Conservation (phyloP, 2,329 filamentous ascomycete genomes). For the Hypocrella siamensis region DNA sequence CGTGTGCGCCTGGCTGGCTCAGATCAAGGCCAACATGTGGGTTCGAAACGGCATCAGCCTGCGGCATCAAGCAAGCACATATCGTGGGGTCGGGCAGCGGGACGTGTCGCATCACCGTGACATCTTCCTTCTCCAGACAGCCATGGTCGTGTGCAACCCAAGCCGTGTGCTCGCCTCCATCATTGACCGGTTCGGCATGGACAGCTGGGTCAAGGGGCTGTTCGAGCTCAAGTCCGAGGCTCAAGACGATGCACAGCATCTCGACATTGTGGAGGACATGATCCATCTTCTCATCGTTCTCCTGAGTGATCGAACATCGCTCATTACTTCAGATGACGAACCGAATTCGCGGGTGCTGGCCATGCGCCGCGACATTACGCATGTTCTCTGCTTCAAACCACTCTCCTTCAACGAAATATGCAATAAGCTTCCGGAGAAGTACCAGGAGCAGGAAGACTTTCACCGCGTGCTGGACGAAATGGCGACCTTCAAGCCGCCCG, state of each 20-base stretch:
- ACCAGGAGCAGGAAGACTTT: slow-evolving; percentile 80
- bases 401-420: slow-evolving; percentile 88
- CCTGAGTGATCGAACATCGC: slow-evolving; percentile 71
- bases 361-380: slow-evolving; percentile 78
- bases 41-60: slow-evolving; percentile 94
- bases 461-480: slow-evolving; percentile 72
- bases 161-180: slow-evolving; percentile 75
- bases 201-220: slow-evolving; percentile 70
- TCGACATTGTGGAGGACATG: slow-evolving; percentile 93
- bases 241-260: slow-evolving; percentile 73
- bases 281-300: slow-evolving; percentile 84
- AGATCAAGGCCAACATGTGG: slow-evolving; percentile 99
- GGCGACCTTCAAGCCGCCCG: slow-evolving; percentile 76
- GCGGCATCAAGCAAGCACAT: slow-evolving; percentile 86
- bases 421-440: slow-evolving; percentile 71
- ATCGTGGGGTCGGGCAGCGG: slow-evolving; percentile 73
- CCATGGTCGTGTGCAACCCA: slow-evolving; percentile 72
- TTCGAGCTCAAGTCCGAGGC: slow-evolving; percentile 58
- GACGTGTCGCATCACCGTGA: slow-evolving; percentile 92
- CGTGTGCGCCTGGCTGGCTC: slow-evolving; percentile 89
- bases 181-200: slow-evolving; percentile 80
- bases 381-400: slow-evolving; percentile 91
- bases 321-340: slow-evolving; percentile 54
- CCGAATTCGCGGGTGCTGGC: slow-evolving; percentile 49
- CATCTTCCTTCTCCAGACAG: slow-evolving; percentile 84